A percentile compares a stretch with the other conserved stretches of the same genome.
These are phyloP conservation scores for Scedosporium aurantiacum DNA, from an alignment of 2,329 filamentous ascomycete species.

Conservation along the genomic window DNA sequence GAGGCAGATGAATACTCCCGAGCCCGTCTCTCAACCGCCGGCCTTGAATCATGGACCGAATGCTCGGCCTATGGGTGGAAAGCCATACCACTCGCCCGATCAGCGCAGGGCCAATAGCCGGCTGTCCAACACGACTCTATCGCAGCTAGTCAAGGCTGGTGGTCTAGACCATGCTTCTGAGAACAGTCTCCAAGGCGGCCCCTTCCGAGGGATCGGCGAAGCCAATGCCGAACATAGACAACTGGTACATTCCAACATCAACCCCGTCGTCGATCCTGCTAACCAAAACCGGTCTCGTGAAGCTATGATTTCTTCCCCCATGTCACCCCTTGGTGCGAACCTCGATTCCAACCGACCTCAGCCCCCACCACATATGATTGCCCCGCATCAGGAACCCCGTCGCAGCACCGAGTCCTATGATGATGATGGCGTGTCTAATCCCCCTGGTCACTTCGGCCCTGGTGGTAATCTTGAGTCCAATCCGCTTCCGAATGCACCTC, in stretches of 20 bases:
- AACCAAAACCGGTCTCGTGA: constrained; percentile 43
- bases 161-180: not conserved
- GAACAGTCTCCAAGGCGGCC: not conserved
- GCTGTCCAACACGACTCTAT: constrained; percentile 70
- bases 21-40: constrained; percentile 68
- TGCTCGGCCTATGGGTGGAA: constrained; percentile 52
- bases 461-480: not conserved
- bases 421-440: not conserved
- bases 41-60: constrained; percentile 67
- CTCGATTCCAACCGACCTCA: not conserved
- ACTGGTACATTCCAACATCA: constrained; percentile 40
- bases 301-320: constrained; percentile 32
- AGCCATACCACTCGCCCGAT: constrained; percentile 63
- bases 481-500: not conserved
- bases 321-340: constrained; percentile 13
- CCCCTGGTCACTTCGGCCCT: not conserved
- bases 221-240: constrained; percentile 26
- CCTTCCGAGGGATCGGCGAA: constrained; percentile 13
- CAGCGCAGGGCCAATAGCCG: constrained; percentile 72
- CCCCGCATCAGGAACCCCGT: not conserved
- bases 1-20: constrained; percentile 51
- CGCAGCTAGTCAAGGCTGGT: constrained; percentile 58
- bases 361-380: not conserved
- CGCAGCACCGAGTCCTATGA: not conserved
- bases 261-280: constrained; percentile 40